Percentiles rank a stretch among this genome's conserved stretches.
phyloP scores from a whole-genome alignment of 169 alveolate genomes.

The Cryptosporidium tyzzeri region DNA sequence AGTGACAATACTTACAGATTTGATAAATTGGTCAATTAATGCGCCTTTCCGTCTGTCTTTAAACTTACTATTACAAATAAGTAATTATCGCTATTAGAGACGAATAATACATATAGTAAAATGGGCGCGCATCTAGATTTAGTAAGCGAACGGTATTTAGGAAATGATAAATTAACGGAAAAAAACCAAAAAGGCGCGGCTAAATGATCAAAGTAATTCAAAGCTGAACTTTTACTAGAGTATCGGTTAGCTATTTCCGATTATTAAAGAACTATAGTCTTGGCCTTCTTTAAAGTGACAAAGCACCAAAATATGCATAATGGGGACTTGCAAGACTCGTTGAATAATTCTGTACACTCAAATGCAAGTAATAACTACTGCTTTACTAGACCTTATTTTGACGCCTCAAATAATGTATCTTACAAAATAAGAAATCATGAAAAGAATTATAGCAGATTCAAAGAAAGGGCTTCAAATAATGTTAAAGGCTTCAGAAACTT shows the following conservation, averaged over 20 bases:
- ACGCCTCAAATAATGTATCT: conserved; percentile 6
- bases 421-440: conserved; percentile 6
- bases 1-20: neutral
- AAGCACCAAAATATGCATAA: conserved; percentile 27
- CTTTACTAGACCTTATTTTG: neutral
- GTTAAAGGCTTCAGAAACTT: conserved; percentile 9
- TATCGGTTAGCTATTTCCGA: conserved; percentile 6
- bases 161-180: neutral
- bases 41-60: neutral
- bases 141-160: neutral
- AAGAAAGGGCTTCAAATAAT: conserved; percentile 16
- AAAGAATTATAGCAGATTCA: conserved; percentile 2
- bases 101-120: neutral
- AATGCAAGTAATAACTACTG: neutral
- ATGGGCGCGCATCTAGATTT: neutral
- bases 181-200: neutral
- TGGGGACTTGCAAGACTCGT: conserved; percentile 35
- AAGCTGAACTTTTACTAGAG: neutral
- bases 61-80: neutral
- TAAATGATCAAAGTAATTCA: neutral
- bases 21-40: neutral
- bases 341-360: conserved; percentile 7
- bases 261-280: conserved; percentile 1
- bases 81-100: neutral
- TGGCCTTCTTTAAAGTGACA: conserved; percentile 10